These are phyloP conservation scores for Penicillium odoratum DNA, from an alignment of 495 filamentous ascomycete genomes.

Conservation along the genomic window DNA sequence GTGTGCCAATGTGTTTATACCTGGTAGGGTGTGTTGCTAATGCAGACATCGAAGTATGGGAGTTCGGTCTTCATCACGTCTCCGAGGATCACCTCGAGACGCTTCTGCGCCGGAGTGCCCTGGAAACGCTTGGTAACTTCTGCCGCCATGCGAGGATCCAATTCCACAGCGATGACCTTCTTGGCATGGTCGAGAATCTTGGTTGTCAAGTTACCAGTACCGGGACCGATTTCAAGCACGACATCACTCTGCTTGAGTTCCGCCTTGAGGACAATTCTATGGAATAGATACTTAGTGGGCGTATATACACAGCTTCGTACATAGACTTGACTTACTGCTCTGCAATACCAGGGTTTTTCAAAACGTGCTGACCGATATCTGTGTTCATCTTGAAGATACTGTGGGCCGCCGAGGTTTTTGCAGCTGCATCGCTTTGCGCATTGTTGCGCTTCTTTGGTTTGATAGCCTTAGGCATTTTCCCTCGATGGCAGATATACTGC, in stretches of 20 bases:
- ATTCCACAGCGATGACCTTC: slow-evolving; percentile 85
- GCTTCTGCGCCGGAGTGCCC: slow-evolving; percentile 75
- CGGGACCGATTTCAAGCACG: slow-evolving; percentile 74
- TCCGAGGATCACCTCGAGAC: slow-evolving; percentile 80
- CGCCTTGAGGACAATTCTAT: slow-evolving; percentile 79
- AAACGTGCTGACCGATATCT: slow-evolving; percentile 85
- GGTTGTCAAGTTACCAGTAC: slow-evolving; percentile 86
- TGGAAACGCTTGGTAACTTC: slow-evolving; percentile 95
- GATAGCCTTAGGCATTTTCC: slow-evolving; percentile 33
- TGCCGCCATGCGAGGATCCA: slow-evolving; percentile 95
- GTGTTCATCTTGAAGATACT: slow-evolving; percentile 90
- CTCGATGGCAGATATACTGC: not conserved
- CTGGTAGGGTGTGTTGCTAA: slow-evolving; percentile 92
- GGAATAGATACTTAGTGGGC: not conserved
- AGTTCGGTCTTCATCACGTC: slow-evolving; percentile 92
- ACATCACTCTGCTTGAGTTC: slow-evolving; percentile 85
- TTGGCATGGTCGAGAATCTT: slow-evolving; percentile 85
- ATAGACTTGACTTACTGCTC: slow-evolving; percentile 42
- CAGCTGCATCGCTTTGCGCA: slow-evolving; percentile 43
- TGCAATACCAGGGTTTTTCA: slow-evolving; percentile 93
- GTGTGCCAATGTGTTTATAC: slow-evolving; percentile 29
- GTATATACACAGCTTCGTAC: not conserved
- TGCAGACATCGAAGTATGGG: slow-evolving; percentile 87
- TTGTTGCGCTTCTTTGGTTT: slow-evolving; percentile 59
- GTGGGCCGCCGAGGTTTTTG: slow-evolving; percentile 59